Percentiles rank a stretch among this genome's conserved stretches.
Evolutionary conservation across 768 basidiomycete genomes (phyloP).

Genomic region (Hericium rajendrae): DNA sequence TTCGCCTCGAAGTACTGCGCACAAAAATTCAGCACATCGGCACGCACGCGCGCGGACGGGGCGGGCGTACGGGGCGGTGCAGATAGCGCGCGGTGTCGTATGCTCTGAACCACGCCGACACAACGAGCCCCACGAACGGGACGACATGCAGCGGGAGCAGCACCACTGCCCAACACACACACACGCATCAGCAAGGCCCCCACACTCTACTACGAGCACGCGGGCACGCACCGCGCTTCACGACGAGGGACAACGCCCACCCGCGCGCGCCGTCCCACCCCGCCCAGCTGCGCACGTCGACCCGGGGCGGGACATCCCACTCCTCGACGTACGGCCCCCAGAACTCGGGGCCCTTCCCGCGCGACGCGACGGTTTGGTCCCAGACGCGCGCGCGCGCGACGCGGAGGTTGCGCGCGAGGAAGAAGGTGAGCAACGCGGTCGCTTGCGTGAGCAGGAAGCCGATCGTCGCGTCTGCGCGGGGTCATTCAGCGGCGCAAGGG

Average conservation of each 20-base stretch:
- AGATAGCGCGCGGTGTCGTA: constrained; percentile 57
- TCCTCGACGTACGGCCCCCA: constrained; percentile 82
- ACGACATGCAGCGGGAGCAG: constrained; percentile 50
- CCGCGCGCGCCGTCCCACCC: constrained; percentile 26
- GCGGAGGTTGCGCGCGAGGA: constrained; percentile 74
- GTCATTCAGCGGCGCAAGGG: constrained; percentile 5
- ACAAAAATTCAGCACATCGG: neutral
- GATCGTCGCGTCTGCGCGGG: constrained; percentile 54
- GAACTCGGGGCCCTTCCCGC: constrained; percentile 75
- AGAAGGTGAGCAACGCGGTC: constrained; percentile 69
- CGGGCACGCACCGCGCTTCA: constrained; percentile 32
- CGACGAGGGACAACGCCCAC: constrained; percentile 30
- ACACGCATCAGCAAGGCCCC: constrained; percentile 9
- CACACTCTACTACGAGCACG: neutral
- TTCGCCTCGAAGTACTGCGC: constrained; percentile 76
- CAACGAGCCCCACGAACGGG: constrained; percentile 55
- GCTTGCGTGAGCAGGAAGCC: constrained; percentile 68
- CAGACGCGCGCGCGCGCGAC: constrained; percentile 71
- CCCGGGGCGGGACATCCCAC: constrained; percentile 52
- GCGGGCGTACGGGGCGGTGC: constrained; percentile 49
- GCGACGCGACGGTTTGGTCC: constrained; percentile 75
- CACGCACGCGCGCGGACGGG: neutral
- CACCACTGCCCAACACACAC: constrained; percentile 29
- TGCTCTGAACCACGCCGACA: constrained; percentile 57
- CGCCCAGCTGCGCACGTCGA: constrained; percentile 25